A percentile compares a stretch with the other conserved stretches of the same genome.
phyloP scores from a whole-genome alignment of 2,329 filamentous ascomycete genomes.

The Aspergillus fumigatus region DNA sequence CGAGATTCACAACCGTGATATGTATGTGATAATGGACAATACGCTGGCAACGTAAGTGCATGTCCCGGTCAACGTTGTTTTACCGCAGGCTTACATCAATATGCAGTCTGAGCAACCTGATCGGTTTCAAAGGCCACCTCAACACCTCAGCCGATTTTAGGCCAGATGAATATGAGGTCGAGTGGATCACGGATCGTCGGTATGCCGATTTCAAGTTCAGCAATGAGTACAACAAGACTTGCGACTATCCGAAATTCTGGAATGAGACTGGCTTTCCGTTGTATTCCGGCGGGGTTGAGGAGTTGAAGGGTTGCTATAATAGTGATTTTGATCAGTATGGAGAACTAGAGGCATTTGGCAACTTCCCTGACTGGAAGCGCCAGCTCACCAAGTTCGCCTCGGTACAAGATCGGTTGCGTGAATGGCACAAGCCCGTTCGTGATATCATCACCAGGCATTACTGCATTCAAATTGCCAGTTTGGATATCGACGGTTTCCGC shows the following conservation, averaged over 20 bases:
- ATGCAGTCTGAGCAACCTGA: constrained; percentile 50
- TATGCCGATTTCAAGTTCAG: constrained; percentile 56
- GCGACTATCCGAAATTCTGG: constrained; percentile 59
- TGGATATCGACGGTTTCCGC: constrained; percentile 63
- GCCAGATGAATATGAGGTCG: constrained; percentile 51
- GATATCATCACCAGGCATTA: constrained; percentile 57
- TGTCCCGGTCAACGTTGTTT: neutral
- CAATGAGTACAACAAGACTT: constrained; percentile 50
- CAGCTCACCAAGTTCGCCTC: constrained; percentile 62
- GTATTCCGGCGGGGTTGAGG: constrained; percentile 36
- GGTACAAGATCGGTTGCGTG: constrained; percentile 61
- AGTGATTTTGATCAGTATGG: constrained; percentile 63
- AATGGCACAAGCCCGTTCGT: constrained; percentile 57
- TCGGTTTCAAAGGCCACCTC: constrained; percentile 57
- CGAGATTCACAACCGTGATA: constrained; percentile 55
- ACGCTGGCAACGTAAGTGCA: constrained; percentile 56
- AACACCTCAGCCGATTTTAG: constrained; percentile 54
- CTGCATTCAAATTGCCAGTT: constrained; percentile 56
- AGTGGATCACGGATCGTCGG: constrained; percentile 50
- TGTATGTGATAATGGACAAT: constrained; percentile 63
- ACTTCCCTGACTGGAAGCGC: constrained; percentile 58
- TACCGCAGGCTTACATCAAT: neutral
- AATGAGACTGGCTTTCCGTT: constrained; percentile 51
- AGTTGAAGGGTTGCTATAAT: constrained; percentile 53
- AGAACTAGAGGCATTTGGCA: constrained; percentile 59